Evolutionary conservation across 169 alveolate genomes (phyloP).

Genomic region (Plasmodium coatneyi): DNA sequence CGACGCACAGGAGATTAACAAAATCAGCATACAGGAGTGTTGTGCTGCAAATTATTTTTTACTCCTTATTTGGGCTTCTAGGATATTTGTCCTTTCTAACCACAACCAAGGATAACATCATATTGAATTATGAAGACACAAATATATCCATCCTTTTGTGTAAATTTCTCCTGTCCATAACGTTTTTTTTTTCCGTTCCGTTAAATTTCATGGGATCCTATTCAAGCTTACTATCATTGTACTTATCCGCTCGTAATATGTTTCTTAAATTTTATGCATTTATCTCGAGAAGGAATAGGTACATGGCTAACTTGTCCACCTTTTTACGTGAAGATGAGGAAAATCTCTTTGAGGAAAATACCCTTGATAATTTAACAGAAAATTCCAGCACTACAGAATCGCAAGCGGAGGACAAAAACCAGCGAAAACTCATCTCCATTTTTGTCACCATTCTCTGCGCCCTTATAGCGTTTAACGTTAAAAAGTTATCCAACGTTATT

Average conservation of each 20-base stretch:
- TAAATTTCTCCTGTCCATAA: slow-evolving; percentile 51
- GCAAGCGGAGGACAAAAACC: slow-evolving; percentile 9
- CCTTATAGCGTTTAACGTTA: slow-evolving; percentile 52
- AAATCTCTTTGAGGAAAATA: slow-evolving; percentile 77
- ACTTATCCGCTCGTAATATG: not conserved
- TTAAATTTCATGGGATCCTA: slow-evolving; percentile 73
- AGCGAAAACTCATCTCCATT: slow-evolving; percentile 10
- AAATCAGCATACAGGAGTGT: slow-evolving; percentile 70
- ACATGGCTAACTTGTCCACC: slow-evolving; percentile 14
- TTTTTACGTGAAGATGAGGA: slow-evolving; percentile 12
- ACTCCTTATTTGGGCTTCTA: slow-evolving; percentile 38
- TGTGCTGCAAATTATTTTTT: slow-evolving; percentile 51
- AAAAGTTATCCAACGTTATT: slow-evolving; percentile 55
- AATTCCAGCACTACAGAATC: slow-evolving; percentile 29
- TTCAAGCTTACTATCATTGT: slow-evolving; percentile 35
- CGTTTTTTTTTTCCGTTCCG: slow-evolving; percentile 67
- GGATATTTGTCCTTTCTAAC: slow-evolving; percentile 65
- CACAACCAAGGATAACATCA: slow-evolving; percentile 59
- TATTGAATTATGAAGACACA: slow-evolving; percentile 62
- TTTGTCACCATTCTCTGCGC: slow-evolving; percentile 55
- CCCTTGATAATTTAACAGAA: slow-evolving; percentile 71
- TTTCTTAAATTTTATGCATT: slow-evolving; percentile 10
- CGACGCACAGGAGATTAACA: slow-evolving; percentile 63
- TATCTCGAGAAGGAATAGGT: slow-evolving; percentile 37
- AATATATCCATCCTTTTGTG: slow-evolving; percentile 53